Percentiles rank a stretch among this genome's conserved stretches.
phyloP scores from a whole-genome alignment of 257 asterid species.

The Cruciata laevipes region DNA sequence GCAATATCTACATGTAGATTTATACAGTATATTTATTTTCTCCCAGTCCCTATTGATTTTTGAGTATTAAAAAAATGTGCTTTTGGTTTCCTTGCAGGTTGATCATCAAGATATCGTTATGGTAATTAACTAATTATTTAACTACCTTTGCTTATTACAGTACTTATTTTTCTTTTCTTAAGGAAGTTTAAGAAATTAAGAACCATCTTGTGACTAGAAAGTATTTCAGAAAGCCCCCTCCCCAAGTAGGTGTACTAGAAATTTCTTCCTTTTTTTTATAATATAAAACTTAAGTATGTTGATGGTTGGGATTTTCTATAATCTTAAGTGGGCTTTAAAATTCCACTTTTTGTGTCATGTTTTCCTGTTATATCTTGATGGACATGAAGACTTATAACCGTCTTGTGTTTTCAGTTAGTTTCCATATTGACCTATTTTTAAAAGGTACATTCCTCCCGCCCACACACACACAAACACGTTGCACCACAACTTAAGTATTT shows the following conservation, averaged over 20 bases:
- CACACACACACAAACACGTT: no score
- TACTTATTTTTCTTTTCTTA: not conserved
- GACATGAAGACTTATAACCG: no score
- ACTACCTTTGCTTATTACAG: not conserved
- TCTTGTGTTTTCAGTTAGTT: not conserved
- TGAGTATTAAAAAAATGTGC: not conserved
- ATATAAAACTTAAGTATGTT: not conserved
- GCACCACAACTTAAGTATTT: no score
- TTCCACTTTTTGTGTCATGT: not conserved
- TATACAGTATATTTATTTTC: not conserved
- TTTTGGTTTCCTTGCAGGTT: constrained; percentile 47
- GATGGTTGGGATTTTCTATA: not conserved
- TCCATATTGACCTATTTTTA: no score
- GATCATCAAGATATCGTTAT: constrained; percentile 95
- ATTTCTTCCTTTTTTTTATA: not conserved
- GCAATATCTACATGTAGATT: not conserved
- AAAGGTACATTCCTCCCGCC: no score
- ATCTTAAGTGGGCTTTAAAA: not conserved
- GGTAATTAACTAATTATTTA: constrained; percentile 40
- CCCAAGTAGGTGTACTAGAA: not conserved
- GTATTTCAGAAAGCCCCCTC: no score
- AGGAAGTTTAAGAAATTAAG: not conserved
- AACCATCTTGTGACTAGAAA: not conserved
- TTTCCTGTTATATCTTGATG: not conserved
- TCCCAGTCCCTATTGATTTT: not conserved